Percentiles rank a stretch among this genome's conserved stretches.
phyloP scores from a whole-genome alignment of 140 eudicot species.

The Cichorium intybus region DNA sequence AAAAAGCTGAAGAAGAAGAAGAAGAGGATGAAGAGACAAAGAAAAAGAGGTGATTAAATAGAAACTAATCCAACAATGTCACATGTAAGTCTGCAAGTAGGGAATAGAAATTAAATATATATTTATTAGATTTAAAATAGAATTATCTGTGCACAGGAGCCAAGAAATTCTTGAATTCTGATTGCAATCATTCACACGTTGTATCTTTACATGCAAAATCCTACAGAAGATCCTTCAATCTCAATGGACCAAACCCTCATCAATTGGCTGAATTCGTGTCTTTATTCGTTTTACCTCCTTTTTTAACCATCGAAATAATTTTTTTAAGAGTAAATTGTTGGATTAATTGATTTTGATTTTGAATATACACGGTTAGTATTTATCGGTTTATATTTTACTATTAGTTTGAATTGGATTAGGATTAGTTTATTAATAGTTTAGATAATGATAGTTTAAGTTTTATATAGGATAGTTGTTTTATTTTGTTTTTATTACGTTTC shows the following conservation, averaged over 20 bases:
- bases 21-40: slow-evolving; percentile 23
- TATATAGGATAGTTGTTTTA: too few species aligned
- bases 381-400: too few species aligned
- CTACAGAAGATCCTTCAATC: slow-evolving; percentile 58
- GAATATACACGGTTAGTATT: too few species aligned
- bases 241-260: slow-evolving; percentile 47
- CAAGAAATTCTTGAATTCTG: slow-evolving; percentile 33
- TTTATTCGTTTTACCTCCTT: not conserved
- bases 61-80: slow-evolving; percentile 46
- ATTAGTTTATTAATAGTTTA: too few species aligned
- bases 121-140: not conserved
- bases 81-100: slow-evolving; percentile 61
- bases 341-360: too few species aligned
- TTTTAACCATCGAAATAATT: too few species aligned
- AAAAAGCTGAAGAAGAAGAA: not conserved
- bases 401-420: too few species aligned
- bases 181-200: slow-evolving; percentile 75
- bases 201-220: slow-evolving; percentile 21
- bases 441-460: too few species aligned
- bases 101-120: slow-evolving; percentile 29
- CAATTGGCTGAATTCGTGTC: slow-evolving; percentile 16
- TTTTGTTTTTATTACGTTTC: too few species aligned
- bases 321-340: too few species aligned
- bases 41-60: slow-evolving; percentile 23
- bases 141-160: slow-evolving; percentile 40